Base-by-base conservation (phyloP, 2,329 filamentous ascomycete genomes). In the Torrubiella hemipterigena region DNA sequence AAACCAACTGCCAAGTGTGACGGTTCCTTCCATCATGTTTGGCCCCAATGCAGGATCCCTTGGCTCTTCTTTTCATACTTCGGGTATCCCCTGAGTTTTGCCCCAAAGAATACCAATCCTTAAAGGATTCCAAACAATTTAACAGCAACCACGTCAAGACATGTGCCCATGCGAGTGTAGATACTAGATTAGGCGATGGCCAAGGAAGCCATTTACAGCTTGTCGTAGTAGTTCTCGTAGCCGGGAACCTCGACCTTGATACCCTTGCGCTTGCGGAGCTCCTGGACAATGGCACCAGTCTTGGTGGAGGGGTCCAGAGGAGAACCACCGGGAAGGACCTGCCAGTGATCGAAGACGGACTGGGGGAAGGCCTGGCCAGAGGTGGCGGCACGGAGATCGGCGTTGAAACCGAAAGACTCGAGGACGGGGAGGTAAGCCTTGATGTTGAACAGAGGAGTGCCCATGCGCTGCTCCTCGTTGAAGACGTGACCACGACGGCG, bases 221-320 rank as follows among this genome's bases (percentile, higher is more conserved):
- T 95, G 80, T 95, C 86, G 69, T 94, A 94, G 81, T 93, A 94
- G 76, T 95, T 93, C 59, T 85, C 84, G 69, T 86, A 79, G 60
- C 81, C 83, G 52, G 91, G 89, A 59, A 95, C 82, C 54, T 85
- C 76, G 56, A 81, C 68, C 85, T 98, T 98, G 74, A 98, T 72
- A 85, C 89, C 91, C 85, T 98, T 98, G 69, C 89, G 84, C 80
- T 95, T 95, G 60, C 91, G 86, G 81, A 93, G 93, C 38, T 80
- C 75, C 58, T 71, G 67, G 51, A 96, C 85, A 51, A 95, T 71
- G 58, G 74, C 63, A 59, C 87, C 91, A 52, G 81, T 73, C 75
- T 87, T 84, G 55, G 75, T 77, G 54, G 77, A 80, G 58, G 64
- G 46, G 66, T 98, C 89, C 55, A 95, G 75, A 48, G 84, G 79